Base-by-base conservation (phyloP, 441 rosid genomes). In the Viola pubescens region DNA sequence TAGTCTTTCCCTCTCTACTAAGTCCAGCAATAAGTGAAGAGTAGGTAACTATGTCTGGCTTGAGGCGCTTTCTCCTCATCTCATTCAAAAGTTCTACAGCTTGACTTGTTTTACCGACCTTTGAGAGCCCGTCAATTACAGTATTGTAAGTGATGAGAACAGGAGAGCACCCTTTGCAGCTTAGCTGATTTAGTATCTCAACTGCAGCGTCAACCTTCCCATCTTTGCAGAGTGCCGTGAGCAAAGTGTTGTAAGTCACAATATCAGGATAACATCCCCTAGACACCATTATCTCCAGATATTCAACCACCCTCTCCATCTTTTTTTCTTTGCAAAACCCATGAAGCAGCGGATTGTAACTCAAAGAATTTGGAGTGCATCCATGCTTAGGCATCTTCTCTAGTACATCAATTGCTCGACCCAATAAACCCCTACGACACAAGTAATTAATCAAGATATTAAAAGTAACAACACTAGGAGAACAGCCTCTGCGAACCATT, bases 241-340 rank as follows among this genome's bases (percentile, higher is more conserved):
- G 75, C 77, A 91, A 63, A 53, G 92, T 88, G 76, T 91, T 88
- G 63, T 91, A 91, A 14, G 95, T 87, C 63, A 91, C 96, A 59
- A 91, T 89, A 73, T 91, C 94, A 3, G 98, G 98, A 66, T 87
- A 82, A 68, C 94, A 91, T 5, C 95, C 95, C 60, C 88, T 79
- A 50, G 95, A 80, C 49, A 81, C 84, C 96, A 91, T 91, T 65
- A 83, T 64, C 69, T 84, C 95, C 73, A 91, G 68, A 75, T 83
- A 91, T 68, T 87, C 84, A 6, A 89, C 75, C 4, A 87, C 98
- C 52, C 88, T 80, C 10, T 86, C 91, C 91, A 88, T 91, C 70
- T 80, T 89, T 71, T 87, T 85, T 74, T 88, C 95, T 75, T 83
- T 87, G 77, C 92, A 87, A 60, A 88, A 87, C 46, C 94, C 89